phyloP scores from a whole-genome alignment of 169 alveolate species.

The Cytauxzoon felis region DNA sequence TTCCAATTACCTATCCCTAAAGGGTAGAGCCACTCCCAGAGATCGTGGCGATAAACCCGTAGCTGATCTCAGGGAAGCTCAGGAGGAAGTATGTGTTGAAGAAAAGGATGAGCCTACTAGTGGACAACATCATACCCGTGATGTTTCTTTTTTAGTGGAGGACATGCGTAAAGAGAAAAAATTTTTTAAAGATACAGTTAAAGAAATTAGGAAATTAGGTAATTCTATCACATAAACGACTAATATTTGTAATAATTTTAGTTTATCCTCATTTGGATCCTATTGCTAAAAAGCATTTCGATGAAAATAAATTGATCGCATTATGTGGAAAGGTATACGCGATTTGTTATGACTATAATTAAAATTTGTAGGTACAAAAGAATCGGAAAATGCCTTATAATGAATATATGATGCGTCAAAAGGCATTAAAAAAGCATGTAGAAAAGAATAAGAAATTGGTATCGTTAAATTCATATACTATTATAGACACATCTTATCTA shows the following conservation, averaged over 20 bases:
- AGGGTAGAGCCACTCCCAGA: no score
- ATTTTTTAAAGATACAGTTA: constrained; percentile 47
- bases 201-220: constrained; percentile 46
- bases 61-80: not conserved
- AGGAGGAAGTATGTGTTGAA: no score
- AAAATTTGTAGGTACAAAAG: constrained; percentile 33
- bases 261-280: constrained; percentile 64
- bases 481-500: not conserved
- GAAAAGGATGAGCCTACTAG: no score
- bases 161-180: constrained; percentile 14
- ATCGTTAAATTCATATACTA: constrained; percentile 9
- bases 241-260: not conserved
- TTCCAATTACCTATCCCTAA: no score
- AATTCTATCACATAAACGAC: not conserved
- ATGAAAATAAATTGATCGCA: constrained; percentile 44
- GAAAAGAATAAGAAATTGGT: constrained; percentile 61
- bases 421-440: constrained; percentile 61
- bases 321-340: constrained; percentile 59
- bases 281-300: constrained; percentile 53
- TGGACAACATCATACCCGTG: no score
- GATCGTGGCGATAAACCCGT: not conserved
- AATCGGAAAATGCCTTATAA: constrained; percentile 67
- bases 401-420: constrained; percentile 63
- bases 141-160: no score
- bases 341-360: not conserved